Conservation (phyloP, 164 flowering plant species). For the Hamamelis virginiana region DNA sequence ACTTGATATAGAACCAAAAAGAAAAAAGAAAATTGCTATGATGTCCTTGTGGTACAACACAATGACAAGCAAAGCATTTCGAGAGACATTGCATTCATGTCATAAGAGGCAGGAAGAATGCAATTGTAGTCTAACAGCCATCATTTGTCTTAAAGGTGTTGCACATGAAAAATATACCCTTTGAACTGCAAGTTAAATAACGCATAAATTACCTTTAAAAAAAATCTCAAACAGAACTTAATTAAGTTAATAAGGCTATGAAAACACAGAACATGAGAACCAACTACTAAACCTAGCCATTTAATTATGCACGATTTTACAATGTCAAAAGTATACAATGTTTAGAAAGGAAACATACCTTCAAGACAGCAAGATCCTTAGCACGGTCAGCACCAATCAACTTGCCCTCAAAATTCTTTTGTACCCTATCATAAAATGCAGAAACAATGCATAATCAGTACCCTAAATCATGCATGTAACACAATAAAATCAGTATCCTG, state of each 20-base stretch:
- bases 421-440: conserved; percentile 50
- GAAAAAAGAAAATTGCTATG: background rate
- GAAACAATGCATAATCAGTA: conserved; percentile 13
- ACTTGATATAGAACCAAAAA: background rate
- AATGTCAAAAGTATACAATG: too few species aligned
- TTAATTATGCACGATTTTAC: background rate
- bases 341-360: conserved; percentile 42
- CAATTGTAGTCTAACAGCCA: too few species aligned
- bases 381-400: conserved; percentile 92
- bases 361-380: conserved; percentile 93
- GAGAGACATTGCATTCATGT: background rate
- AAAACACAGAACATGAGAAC: background rate
- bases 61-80: background rate
- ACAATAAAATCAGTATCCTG: background rate
- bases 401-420: conserved; percentile 89
- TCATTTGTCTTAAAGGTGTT: too few species aligned
- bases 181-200: too few species aligned
- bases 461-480: background rate
- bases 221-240: too few species aligned
- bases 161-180: too few species aligned
- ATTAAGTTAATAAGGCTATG: background rate
- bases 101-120: too few species aligned
- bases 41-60: background rate
- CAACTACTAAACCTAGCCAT: background rate
- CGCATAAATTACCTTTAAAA: too few species aligned